A percentile compares a stretch with the other conserved stretches of the same genome.
Evolutionary conservation across 371 early-diverging fungal species (phyloP).

Genomic region (Mortierella sp.): DNA sequence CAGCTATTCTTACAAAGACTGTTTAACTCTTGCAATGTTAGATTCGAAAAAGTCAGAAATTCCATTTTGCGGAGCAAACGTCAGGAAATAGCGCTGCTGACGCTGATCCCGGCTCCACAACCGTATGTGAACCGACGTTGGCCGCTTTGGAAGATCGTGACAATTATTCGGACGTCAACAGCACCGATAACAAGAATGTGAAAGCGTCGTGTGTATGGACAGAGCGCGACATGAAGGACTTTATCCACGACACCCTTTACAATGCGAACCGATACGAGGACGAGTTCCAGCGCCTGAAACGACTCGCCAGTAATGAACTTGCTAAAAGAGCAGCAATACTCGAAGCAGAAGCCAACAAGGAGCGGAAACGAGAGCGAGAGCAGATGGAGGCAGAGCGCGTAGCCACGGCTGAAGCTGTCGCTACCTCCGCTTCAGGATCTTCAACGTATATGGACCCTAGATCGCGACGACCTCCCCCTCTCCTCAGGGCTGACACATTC

Average conservation of each 20-base stretch:
- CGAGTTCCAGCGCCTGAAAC: conserved; percentile 36
- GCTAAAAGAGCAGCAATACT: conserved; percentile 30
- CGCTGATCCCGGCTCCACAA: neutral
- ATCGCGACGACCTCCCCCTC: conserved; percentile 7
- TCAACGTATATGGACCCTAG: conserved; percentile 10
- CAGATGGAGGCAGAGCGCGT: conserved; percentile 6
- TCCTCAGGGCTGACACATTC: neutral
- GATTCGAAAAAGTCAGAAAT: conserved; percentile 9
- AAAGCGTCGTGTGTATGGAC: conserved; percentile 1
- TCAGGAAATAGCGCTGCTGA: neutral
- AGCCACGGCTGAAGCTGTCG: neutral
- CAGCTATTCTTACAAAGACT: no score
- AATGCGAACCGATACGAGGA: conserved; percentile 50
- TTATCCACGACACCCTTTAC: conserved; percentile 43
- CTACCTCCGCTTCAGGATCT: neutral
- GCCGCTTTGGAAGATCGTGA: neutral
- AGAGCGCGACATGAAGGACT: conserved; percentile 27
- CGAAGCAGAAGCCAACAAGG: conserved; percentile 29
- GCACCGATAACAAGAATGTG: neutral
- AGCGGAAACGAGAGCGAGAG: conserved; percentile 18
- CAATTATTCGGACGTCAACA: neutral
- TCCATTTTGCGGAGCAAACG: neutral
- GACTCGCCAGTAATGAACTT: conserved; percentile 31
- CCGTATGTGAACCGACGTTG: no score
- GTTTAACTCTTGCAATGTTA: neutral